Percentiles rank a stretch among this genome's conserved stretches.
These are phyloP conservation scores for Calonectria pauciramosa DNA, from an alignment of 2,329 filamentous ascomycete genomes.

Conservation along the genomic window DNA sequence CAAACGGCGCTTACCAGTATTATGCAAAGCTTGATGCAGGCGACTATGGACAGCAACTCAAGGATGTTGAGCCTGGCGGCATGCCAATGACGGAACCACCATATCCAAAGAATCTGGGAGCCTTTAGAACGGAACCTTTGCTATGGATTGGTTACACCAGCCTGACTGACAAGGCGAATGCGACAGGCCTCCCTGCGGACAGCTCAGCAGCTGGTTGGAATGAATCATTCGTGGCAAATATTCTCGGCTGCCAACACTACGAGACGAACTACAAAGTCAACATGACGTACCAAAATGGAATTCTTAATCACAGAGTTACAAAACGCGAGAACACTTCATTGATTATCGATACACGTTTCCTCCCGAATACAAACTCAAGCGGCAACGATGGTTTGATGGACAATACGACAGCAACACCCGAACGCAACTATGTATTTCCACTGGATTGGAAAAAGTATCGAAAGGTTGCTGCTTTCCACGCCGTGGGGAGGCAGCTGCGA, in stretches of 20 bases:
- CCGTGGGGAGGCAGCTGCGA: not conserved
- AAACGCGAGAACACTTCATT: conserved; percentile 36
- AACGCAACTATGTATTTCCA: not conserved
- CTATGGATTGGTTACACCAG: conserved; percentile 42
- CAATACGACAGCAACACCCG: not conserved
- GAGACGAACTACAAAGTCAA: conserved; percentile 36
- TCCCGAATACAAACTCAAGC: not conserved
- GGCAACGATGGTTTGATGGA: not conserved
- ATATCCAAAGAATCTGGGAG: conserved; percentile 39
- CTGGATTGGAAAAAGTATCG: not conserved
- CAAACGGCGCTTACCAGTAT: conserved; percentile 33
- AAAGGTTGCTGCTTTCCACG: not conserved
- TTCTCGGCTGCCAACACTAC: conserved; percentile 42
- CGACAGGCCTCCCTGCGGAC: not conserved
- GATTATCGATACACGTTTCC: conserved; percentile 36
- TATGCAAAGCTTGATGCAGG: conserved; percentile 31
- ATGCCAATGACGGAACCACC: conserved; percentile 29
- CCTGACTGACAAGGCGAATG: conserved; percentile 23
- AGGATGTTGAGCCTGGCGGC: conserved; percentile 17
- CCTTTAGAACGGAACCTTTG: conserved; percentile 42
- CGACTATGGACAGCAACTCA: conserved; percentile 38
- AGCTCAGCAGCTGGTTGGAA: conserved; percentile 18
- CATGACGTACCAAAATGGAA: conserved; percentile 35
- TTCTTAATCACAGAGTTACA: conserved; percentile 29
- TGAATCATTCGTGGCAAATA: conserved; percentile 36